Evolutionary conservation across 1,284 basidiomycete genomes (phyloP).

Genomic region (Irpex lacteus): DNA sequence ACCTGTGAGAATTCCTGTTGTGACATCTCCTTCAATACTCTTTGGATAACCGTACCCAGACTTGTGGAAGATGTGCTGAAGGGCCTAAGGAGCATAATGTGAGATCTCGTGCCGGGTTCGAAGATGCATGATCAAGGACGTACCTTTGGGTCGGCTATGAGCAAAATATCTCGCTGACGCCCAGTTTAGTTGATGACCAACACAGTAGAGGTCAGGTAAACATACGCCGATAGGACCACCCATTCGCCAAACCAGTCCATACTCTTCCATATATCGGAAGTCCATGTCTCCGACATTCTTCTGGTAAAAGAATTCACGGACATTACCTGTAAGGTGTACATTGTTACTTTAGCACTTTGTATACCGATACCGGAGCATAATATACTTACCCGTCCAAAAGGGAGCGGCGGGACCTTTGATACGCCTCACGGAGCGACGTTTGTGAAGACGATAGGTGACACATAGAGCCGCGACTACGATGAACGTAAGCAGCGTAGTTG

Average conservation of each 20-base stretch:
- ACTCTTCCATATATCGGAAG: conserved; percentile 28
- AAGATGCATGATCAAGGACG: background rate
- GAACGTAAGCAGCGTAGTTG: no score
- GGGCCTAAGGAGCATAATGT: conserved; percentile 10
- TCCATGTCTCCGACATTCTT: conserved; percentile 31
- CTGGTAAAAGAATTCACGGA: conserved; percentile 18
- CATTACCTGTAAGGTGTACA: conserved; percentile 1
- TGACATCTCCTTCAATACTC: conserved; percentile 9
- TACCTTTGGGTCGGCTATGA: conserved; percentile 20
- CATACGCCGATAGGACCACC: conserved; percentile 7
- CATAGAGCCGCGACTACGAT: no score
- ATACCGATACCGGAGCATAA: background rate
- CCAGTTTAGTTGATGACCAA: background rate
- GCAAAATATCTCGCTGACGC: background rate
- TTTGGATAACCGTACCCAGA: conserved; percentile 25
- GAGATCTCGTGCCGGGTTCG: no score
- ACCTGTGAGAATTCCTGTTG: conserved; percentile 18
- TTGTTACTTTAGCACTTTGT: background rate
- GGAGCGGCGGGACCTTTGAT: conserved; percentile 11
- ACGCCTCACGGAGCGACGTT: conserved; percentile 2
- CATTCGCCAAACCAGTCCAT: conserved; percentile 29
- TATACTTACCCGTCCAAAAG: conserved; percentile 11
- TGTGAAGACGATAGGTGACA: background rate
- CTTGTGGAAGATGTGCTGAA: conserved; percentile 28
- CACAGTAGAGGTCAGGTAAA: conserved; percentile 9